Conservation (phyloP, 2,329 filamentous ascomycete genomes). For the Leptographium lundbergii region DNA sequence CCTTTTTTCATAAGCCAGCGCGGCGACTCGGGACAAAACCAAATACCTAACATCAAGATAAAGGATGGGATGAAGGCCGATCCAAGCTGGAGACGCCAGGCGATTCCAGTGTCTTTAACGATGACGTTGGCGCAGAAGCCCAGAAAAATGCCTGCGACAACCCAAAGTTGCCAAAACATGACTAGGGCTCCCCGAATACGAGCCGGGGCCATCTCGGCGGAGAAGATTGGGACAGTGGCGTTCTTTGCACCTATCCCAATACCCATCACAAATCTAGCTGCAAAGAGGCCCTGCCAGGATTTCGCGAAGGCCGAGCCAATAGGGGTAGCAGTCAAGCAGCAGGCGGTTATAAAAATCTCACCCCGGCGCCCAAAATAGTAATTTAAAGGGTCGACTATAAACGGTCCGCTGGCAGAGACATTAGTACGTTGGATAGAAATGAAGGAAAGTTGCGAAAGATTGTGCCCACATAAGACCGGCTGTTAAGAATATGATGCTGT, state of each 20-base stretch:
- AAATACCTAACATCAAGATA: conserved; percentile 46
- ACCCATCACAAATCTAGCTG: conserved; percentile 59
- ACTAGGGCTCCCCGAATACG: conserved; percentile 62
- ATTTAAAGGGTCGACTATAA: conserved; percentile 33
- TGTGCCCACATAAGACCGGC: conserved; percentile 4
- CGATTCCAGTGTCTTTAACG: conserved; percentile 44
- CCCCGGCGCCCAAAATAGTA: conserved; percentile 29
- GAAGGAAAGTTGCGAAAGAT: conserved; percentile 33
- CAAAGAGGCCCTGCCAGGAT: conserved; percentile 58
- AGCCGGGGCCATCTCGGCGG: conserved; percentile 60
- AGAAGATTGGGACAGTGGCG: conserved; percentile 56
- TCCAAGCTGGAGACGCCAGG: conserved; percentile 53
- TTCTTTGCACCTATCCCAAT: conserved; percentile 65
- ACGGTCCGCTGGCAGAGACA: conserved; percentile 20
- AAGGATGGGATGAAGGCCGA: conserved; percentile 49
- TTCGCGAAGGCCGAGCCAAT: conserved; percentile 59
- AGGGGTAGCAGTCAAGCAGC: conserved; percentile 54
- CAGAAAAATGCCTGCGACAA: conserved; percentile 3
- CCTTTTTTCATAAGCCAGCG: conserved; percentile 57
- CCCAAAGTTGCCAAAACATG: conserved; percentile 55
- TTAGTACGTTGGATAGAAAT: conserved; percentile 31
- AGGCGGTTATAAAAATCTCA: conserved; percentile 65
- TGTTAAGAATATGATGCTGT: conserved; percentile 29
- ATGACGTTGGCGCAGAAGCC: conserved; percentile 40
- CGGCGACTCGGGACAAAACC: conserved; percentile 52